Evolutionary conservation across 768 basidiomycete species (phyloP), one percentile per base, ranked within the genome.

Genomic region (Russula brevipes): DNA sequence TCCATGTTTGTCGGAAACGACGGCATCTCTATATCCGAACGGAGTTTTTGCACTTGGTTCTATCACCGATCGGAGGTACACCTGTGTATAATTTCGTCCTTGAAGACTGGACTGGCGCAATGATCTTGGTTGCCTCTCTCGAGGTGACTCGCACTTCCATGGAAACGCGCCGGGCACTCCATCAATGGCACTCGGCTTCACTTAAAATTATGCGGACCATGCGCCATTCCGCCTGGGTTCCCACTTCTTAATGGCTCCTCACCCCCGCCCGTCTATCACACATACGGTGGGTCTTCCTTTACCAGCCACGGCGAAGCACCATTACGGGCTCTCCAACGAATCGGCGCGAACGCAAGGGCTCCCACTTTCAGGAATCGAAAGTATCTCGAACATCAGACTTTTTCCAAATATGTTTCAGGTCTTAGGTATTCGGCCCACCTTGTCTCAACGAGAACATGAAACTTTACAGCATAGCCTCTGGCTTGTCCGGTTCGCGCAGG

Each of bases 401-500:
- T 46, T 42, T 19, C 57, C 52, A 52, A 54, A 33, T 47, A 45
- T 52, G 44, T 57, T 56, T 58, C 44, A 24, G 44, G 36, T 41
- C 17, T 38, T 59, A 47, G 39, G 46, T 59, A 30, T 63, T 38
- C 33, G 10, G 24, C n/a, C 2, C 31, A 10, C 30, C 16, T 49
- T 58, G 17, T 53, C 51, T 30, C 31, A 63, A 49, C 52, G 57
- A 59, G 62, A 30, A 46, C 46, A 54, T 59, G 62, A 63, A 63
- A 63, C 62, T 7, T 47, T 54, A 63, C 57, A 41, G 57, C 39
- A 63, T 59, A 47, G 54, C 60, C 53, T 46, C n/a, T 57, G 31
- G 44, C 41, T 49, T 31, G 44, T 47, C 45, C 45, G 36, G 31
- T 49, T 47, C 46, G 38, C 31, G 46, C 56, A 41, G 52, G 57